Base-by-base conservation (phyloP, 179 eudicot genomes). In the Beta macrorhiza region DNA sequence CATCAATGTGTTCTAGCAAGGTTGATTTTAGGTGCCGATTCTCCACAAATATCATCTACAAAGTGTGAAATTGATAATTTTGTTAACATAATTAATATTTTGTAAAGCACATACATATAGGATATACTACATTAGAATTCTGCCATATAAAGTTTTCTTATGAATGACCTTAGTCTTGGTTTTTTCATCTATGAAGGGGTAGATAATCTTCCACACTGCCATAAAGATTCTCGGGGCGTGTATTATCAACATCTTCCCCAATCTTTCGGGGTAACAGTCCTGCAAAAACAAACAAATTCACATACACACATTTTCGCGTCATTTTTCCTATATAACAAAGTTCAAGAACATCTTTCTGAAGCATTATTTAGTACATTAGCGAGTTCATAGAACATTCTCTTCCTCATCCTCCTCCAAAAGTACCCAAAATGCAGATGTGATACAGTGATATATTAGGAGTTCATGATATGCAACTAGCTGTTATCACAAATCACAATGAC, bases 1-100 rank as follows among this genome's bases (percentile, higher is more conserved):
- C 96, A 62, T 93, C 97, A 52, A 93, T 89, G 44, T 89, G 89
- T 81, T 87, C 87, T 7, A 91, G 86, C 76, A 93, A 83, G 73
- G 90, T 93, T 22, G 90, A 78, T 58, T 81, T 88, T 71, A 92
- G 67, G 61, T 83, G 79, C 82, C 88, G 89, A 80, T 88, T 87
- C 68, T 90, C 91, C 82, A 90, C 95, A 74, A 93, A 91, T 12
- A 83, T 77, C 44, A 93, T 89, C 97, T 90, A 85, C 78, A 76
- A 56, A 19, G 19, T 29, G n/a, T 45, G 10, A 82, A 22, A 17
- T 42, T 58, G 59, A n/a, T 29, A 32, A 5, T 32, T 0, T 29
- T 25, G 12, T 14, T 9, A 42, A 69, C 53, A 29, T 16, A 10
- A 37, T 1, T 37, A 37, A 25, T 25, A 25, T 25, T 25, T 37